Conservation (phyloP, 345 rosid genomes). For the Geranium rotundifolium region DNA sequence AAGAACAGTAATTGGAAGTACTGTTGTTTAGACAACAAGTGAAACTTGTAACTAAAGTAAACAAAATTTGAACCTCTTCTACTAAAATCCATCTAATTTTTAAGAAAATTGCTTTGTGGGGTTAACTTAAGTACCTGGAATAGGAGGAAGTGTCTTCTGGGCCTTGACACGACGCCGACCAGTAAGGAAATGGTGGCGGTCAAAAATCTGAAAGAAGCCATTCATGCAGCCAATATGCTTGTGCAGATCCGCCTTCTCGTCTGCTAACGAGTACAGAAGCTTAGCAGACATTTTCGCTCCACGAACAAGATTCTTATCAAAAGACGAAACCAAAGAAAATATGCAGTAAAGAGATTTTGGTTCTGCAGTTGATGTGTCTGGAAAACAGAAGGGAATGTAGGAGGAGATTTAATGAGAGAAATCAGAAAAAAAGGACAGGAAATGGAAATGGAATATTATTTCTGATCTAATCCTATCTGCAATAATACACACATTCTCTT, state of each 20-base stretch:
- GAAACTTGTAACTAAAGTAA: not conserved
- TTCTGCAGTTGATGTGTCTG: not conserved
- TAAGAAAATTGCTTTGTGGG: no score
- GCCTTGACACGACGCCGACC: slow-evolving; percentile 35
- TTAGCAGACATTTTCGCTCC: slow-evolving; percentile 52
- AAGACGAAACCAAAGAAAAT: no score
- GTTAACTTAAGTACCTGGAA: slow-evolving; percentile 10
- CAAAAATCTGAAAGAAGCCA: slow-evolving; percentile 75
- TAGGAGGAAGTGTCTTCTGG: slow-evolving; percentile 42
- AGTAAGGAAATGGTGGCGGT: slow-evolving; percentile 50
- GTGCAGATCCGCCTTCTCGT: slow-evolving; percentile 58
- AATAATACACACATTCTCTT: slow-evolving; percentile 6
- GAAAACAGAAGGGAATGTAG: not conserved
- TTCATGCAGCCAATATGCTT: slow-evolving; percentile 89
- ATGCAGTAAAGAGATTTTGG: no score
- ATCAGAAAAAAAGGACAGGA: no score
- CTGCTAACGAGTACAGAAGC: slow-evolving; percentile 44
- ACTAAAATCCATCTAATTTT: no score
- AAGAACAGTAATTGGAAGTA: no score
- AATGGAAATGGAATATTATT: no score
- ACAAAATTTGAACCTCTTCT: not conserved
- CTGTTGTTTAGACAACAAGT: no score
- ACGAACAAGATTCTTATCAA: not conserved
- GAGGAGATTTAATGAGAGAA: not conserved
- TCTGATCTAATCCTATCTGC: no score